Conservation (phyloP, 2,329 filamentous ascomycete species). For the Calonectria crousiana region DNA sequence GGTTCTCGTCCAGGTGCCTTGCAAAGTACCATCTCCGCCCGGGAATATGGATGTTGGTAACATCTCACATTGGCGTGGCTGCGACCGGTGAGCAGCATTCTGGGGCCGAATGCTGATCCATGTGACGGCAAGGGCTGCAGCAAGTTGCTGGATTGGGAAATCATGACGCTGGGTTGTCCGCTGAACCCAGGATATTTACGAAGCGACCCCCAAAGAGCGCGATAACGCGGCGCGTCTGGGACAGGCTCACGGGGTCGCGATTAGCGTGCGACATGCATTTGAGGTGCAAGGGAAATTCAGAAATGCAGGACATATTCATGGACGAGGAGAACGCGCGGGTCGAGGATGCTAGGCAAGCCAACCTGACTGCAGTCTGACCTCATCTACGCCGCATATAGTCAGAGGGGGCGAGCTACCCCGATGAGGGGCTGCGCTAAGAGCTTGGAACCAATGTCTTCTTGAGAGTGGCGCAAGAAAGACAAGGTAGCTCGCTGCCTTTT, state of each 20-base stretch:
- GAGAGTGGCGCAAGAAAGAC: slow-evolving; percentile 25
- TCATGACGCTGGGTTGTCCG: slow-evolving; percentile 39
- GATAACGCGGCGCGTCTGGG: slow-evolving; percentile 37
- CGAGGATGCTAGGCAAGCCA: slow-evolving; percentile 18
- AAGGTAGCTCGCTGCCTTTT: slow-evolving; percentile 21
- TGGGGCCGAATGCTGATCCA: slow-evolving; percentile 38
- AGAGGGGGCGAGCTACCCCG: slow-evolving; percentile 12
- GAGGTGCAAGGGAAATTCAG: slow-evolving; percentile 17
- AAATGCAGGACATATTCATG: slow-evolving; percentile 10
- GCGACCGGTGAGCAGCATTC: slow-evolving; percentile 42
- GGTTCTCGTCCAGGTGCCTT: slow-evolving; percentile 5
- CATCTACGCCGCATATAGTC: slow-evolving; percentile 19
- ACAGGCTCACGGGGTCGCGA: slow-evolving; percentile 42
- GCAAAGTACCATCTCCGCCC: slow-evolving; percentile 11
- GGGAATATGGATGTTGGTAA: slow-evolving; percentile 38
- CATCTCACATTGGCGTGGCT: slow-evolving; percentile 41
- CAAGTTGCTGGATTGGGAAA: slow-evolving; percentile 43
- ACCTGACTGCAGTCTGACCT: slow-evolving; percentile 33
- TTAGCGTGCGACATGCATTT: slow-evolving; percentile 39
- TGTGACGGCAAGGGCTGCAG: slow-evolving; percentile 42
- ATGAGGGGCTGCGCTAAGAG: slow-evolving; percentile 16
- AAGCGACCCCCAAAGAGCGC: slow-evolving; percentile 27
- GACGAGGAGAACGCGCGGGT: slow-evolving; percentile 4
- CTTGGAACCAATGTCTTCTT: slow-evolving; percentile 27
- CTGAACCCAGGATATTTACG: slow-evolving; percentile 33